These are phyloP conservation scores for Cytospora paraplurivora DNA, from an alignment of 2,329 filamentous ascomycete genomes.

Conservation along the genomic window DNA sequence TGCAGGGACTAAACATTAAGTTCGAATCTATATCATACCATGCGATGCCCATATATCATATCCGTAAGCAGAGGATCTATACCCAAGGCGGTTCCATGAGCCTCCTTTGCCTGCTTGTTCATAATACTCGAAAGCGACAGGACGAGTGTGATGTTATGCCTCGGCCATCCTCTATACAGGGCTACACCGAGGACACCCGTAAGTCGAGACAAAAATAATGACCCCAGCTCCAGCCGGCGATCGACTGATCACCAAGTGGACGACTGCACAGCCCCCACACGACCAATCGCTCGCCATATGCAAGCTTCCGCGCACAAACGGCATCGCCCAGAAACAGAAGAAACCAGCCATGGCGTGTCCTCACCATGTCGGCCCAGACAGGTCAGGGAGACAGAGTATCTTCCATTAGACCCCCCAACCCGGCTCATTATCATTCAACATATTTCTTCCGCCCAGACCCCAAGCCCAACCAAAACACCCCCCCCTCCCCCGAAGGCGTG, in stretches of 20 bases:
- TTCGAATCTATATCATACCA: constrained; percentile 19
- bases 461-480: background rate
- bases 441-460: no score
- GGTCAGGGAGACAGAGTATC: no score
- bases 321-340: no score
- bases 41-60: constrained; percentile 14
- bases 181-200: background rate
- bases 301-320: no score
- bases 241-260: no score
- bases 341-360: no score
- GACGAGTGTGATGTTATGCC: background rate
- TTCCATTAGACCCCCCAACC: no score
- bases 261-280: no score
- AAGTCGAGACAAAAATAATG: background rate
- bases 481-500: background rate
- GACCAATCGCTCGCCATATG: no score
- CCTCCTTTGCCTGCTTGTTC: background rate
- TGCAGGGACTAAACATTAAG: constrained; percentile 25
- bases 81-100: background rate
- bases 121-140: background rate
- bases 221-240: no score
- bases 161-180: background rate
- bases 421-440: no score
- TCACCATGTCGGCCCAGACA: no score
- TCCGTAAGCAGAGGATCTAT: background rate